A percentile compares a stretch with the other conserved stretches of the same genome.
Evolutionary conservation across 2,329 filamentous ascomycete species (phyloP).

Genomic region (Stagonosporopsis vannaccii): DNA sequence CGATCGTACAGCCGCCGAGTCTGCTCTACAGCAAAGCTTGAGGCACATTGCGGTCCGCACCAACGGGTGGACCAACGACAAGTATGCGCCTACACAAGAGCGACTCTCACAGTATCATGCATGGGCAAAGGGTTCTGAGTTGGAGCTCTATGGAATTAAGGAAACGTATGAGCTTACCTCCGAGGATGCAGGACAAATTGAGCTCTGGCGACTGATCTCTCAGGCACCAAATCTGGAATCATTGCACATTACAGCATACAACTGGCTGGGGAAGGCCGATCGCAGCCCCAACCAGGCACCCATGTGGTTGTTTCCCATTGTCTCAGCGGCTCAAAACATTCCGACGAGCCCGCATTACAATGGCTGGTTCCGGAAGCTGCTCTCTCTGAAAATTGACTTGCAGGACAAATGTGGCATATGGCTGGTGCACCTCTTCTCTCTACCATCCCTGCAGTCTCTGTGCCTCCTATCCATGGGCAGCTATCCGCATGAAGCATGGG

Average conservation of each 20-base stretch:
- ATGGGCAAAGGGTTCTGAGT: background rate
- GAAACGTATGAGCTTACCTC: background rate
- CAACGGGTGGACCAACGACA: background rate
- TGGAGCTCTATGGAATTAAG: background rate
- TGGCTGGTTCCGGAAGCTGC: background rate
- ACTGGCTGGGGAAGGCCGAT: background rate
- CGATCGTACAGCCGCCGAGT: background rate
- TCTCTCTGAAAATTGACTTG: background rate
- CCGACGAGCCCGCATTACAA: background rate
- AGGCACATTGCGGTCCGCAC: background rate
- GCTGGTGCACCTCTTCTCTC: background rate
- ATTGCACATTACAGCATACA: background rate
- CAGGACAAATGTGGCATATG: background rate
- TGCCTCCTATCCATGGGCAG: background rate
- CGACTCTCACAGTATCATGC: background rate
- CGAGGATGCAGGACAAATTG: background rate
- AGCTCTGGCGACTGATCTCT: constrained; percentile 1
- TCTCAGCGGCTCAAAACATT: background rate
- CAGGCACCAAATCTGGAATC: background rate
- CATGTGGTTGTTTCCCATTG: background rate
- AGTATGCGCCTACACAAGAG: background rate
- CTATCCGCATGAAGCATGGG: background rate
- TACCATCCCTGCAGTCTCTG: background rate
- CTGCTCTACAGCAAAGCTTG: background rate
- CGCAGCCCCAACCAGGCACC: background rate